Conservation (phyloP, 208 protist species). For the Leishmania martiniquensis region DNA sequence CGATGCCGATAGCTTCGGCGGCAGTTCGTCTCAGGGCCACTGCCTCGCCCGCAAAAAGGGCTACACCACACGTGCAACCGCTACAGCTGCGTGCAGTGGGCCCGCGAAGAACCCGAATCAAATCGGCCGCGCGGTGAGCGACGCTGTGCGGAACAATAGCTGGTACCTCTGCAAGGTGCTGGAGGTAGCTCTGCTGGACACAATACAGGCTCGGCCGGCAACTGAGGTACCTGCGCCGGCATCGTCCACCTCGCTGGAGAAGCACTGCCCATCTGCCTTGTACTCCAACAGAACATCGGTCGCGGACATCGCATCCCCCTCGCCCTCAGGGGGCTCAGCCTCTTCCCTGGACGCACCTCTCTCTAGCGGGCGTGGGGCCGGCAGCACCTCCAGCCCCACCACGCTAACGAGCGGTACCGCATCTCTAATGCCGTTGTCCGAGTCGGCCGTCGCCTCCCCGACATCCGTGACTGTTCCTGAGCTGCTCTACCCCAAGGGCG, state of each 20-base stretch:
- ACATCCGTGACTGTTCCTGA: conserved; percentile 9
- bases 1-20: not conserved
- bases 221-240: not conserved
- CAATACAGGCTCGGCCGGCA: conserved; percentile 26
- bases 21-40: not conserved
- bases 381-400: not conserved
- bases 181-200: conserved; percentile 51
- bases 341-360: not conserved
- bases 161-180: conserved; percentile 80
- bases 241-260: not conserved
- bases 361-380: not conserved
- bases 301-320: conserved; percentile 1
- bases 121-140: conserved; percentile 69
- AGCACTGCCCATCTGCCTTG: not conserved
- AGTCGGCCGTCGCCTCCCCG: not conserved
- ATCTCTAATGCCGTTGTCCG: not conserved
- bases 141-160: conserved; percentile 49
- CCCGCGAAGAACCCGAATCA: conserved; percentile 75
- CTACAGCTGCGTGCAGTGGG: not conserved
- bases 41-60: not conserved
- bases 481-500: conserved; percentile 36
- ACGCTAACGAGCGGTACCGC: conserved; percentile 3
- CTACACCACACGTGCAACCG: not conserved
- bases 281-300: not conserved
- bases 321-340: conserved; percentile 1